Evolutionary conservation across 768 basidiomycete species (phyloP).

Genomic region (Dacryopinax primogenitus): DNA sequence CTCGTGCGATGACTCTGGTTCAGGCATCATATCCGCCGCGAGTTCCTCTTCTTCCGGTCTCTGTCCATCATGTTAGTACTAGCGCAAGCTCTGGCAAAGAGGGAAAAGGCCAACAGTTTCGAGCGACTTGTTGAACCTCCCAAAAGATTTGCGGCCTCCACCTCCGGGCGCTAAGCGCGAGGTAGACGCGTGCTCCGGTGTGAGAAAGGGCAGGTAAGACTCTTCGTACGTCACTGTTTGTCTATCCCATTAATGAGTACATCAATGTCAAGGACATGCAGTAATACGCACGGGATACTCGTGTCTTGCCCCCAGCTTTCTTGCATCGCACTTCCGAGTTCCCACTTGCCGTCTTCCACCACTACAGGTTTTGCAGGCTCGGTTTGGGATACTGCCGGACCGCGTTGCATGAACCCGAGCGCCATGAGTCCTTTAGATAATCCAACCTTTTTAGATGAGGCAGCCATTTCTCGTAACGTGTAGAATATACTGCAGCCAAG

Average conservation of each 20-base stretch:
- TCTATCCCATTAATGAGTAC: neutral
- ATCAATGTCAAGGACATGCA: neutral
- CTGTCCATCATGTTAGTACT: neutral
- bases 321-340: neutral
- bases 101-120: neutral
- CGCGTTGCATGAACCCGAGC: neutral
- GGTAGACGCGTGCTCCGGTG: neutral
- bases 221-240: constrained; percentile 2
- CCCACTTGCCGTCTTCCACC: neutral
- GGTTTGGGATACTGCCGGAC: neutral
- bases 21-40: neutral
- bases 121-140: neutral
- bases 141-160: neutral
- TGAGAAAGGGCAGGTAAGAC: constrained; percentile 1
- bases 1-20: neutral
- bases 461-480: neutral
- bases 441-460: neutral
- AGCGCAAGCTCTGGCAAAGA: neutral
- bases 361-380: neutral
- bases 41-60: neutral
- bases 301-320: neutral
- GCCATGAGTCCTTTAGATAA: neutral
- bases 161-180: neutral
- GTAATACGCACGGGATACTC: neutral
- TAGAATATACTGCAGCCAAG: neutral